Conservation (phyloP, 495 filamentous ascomycete genomes). For the Pyronema omphalodes region DNA sequence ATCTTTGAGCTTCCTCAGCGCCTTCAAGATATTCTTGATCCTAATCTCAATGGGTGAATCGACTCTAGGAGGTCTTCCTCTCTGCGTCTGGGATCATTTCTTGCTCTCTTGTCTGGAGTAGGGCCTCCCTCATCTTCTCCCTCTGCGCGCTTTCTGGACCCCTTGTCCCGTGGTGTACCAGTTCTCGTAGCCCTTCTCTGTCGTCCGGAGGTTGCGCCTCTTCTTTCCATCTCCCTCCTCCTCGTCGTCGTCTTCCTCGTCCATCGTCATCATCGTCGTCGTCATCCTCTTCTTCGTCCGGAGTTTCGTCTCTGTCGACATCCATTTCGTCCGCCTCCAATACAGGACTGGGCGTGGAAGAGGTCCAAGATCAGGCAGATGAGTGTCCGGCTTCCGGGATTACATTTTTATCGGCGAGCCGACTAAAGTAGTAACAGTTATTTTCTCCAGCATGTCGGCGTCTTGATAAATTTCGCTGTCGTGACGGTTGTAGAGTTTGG, state of each 20-base stretch:
- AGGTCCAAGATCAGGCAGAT: slow-evolving; percentile 76
- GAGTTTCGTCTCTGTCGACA: slow-evolving; percentile 34
- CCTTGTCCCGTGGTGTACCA: slow-evolving; percentile 32
- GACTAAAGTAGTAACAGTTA: slow-evolving; percentile 49
- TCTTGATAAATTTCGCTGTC: slow-evolving; percentile 67
- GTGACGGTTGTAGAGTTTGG: slow-evolving; percentile 86
- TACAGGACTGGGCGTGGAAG: slow-evolving; percentile 59
- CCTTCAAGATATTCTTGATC: slow-evolving; percentile 78
- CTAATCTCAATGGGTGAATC: slow-evolving; percentile 88
- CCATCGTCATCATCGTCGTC: slow-evolving; percentile 60
- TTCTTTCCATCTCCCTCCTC: slow-evolving; percentile 31
- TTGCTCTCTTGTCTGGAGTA: slow-evolving; percentile 16
- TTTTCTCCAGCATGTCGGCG: slow-evolving; percentile 56
- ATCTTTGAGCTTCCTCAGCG: slow-evolving; percentile 70
- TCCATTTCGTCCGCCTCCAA: slow-evolving; percentile 36
- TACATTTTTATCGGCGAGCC: slow-evolving; percentile 44
- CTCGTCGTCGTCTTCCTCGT: slow-evolving; percentile 46
- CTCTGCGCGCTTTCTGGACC: slow-evolving; percentile 26
- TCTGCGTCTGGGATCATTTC: slow-evolving; percentile 41
- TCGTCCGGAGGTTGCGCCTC: slow-evolving; percentile 18
- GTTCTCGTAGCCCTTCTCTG: slow-evolving; percentile 36
- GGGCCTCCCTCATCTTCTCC: slow-evolving; percentile 24
- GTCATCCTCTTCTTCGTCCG: slow-evolving; percentile 60
- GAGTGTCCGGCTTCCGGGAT: slow-evolving; percentile 54
- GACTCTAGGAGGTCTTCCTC: slow-evolving; percentile 78